Base-by-base conservation (phyloP, 1,139 yeast genomes). In the Candida neerlandica region DNA sequence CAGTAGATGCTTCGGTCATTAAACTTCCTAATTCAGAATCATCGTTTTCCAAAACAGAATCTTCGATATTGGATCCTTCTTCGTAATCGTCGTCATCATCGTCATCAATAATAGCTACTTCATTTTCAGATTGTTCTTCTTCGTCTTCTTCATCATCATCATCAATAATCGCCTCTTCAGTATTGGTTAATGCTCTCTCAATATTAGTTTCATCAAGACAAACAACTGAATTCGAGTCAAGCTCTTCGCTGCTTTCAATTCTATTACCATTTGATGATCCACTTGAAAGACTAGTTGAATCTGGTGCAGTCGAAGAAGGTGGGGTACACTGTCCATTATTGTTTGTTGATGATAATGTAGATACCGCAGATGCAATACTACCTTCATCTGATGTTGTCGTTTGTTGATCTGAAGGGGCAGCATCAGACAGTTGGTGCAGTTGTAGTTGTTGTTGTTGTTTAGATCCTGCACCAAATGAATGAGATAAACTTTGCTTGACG, bases 1-100 rank as follows among this genome's bases (percentile, higher is more conserved):
- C 35, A 29, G 32, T 32, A 3, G 66, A 55, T 23, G 61, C 67
- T 43, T 67, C 64, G 3, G 67, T 57, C 32, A 54, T 43, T 9
- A 62, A 42, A 46, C 65, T 61, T 6, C 37, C 50, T 18, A 42
- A 26, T n/a, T 51, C 55, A 23, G 50, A 55, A 15, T 48, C 51
- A 2, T 47, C 48, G 11, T 47, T 54, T 21, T 34, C 53, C n/a
- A 37, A 21, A 19, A 21, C 41, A 7, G 41, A 19, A 37, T n/a
- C 29, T 11, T 19, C 26, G 4, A 32, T 10, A 32, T 32, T 32
- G 15, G 34, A 32, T n/a, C 5, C 34, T 32, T 32, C 34, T n/a
- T 33, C 37, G 12, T 30, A 12, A 9, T 46, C 45, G 2, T 41
- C 47, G 27, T 47, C 49, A 12, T 38, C 41, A 5, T 39, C 46